Evolutionary conservation across 2,329 filamentous ascomycete genomes (phyloP).

Genomic region (Calonectria hawksworthii): DNA sequence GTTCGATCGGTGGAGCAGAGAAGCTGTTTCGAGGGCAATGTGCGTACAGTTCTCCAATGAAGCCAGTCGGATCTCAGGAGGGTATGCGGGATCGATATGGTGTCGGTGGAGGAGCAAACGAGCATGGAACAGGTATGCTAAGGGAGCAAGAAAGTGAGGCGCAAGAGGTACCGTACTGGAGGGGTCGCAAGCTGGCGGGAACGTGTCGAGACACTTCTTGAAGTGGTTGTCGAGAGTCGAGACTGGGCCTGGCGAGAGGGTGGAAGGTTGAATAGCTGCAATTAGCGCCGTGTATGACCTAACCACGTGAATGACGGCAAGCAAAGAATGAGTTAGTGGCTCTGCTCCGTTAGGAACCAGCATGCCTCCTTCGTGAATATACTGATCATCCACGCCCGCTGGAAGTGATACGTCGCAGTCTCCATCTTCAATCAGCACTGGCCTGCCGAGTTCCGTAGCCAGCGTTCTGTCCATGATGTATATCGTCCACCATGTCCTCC

Average conservation of each 20-base stretch:
- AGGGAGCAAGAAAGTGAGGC: constrained; percentile 79
- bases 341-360: constrained; percentile 64
- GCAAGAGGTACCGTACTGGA: constrained; percentile 77
- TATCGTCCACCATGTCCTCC: constrained; percentile 93
- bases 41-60: constrained; percentile 84
- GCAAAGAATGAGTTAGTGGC: constrained; percentile 77
- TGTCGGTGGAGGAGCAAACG: constrained; percentile 91
- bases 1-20: constrained; percentile 77
- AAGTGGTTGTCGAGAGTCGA: constrained; percentile 88
- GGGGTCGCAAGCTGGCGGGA: constrained; percentile 81
- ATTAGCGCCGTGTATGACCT: constrained; percentile 82
- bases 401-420: constrained; percentile 91
- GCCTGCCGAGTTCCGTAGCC: constrained; percentile 84
- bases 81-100: constrained; percentile 82
- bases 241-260: constrained; percentile 76
- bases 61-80: constrained; percentile 73
- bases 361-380: constrained; percentile 72
- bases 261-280: constrained; percentile 76
- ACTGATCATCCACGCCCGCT: constrained; percentile 84
- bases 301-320: constrained; percentile 86
- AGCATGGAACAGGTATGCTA: constrained; percentile 84
- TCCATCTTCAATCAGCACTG: constrained; percentile 85
- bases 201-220: constrained; percentile 78
- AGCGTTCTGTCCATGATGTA: constrained; percentile 90
- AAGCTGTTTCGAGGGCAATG: constrained; percentile 83